phyloP scores from a whole-genome alignment of 2,329 filamentous ascomycete species.

The Sclerotiophoma versabilis region DNA sequence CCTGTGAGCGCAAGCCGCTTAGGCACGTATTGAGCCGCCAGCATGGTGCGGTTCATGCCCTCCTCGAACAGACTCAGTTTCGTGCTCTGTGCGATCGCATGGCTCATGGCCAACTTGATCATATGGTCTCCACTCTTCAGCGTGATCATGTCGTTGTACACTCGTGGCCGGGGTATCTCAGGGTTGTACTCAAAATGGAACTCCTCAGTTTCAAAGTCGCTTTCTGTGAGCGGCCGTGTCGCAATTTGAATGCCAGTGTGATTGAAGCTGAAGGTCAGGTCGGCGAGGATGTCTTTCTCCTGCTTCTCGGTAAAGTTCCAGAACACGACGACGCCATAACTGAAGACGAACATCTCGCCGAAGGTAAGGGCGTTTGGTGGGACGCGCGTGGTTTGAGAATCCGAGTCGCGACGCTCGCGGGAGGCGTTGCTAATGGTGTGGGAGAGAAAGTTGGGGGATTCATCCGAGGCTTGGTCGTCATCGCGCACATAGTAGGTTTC shows the following conservation, averaged over 20 bases:
- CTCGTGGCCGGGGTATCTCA: conserved; percentile 82
- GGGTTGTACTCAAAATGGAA: conserved; percentile 98
- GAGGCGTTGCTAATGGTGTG: background rate
- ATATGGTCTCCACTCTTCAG: conserved; percentile 94
- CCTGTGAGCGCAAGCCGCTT: conserved; percentile 88
- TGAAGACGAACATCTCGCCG: conserved; percentile 96
- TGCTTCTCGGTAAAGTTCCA: conserved; percentile 98
- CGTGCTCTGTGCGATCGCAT: conserved; percentile 96
- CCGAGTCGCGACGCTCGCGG: conserved; percentile 30
- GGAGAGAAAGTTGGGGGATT: conserved; percentile 19
- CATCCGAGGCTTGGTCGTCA: conserved; percentile 25
- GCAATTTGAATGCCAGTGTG: conserved; percentile 72
- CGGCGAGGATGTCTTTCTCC: conserved; percentile 94
- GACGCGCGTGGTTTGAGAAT: conserved; percentile 56
- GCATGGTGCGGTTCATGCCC: conserved; percentile 93
- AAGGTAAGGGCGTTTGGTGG: conserved; percentile 77
- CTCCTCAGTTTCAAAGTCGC: conserved; percentile 95
- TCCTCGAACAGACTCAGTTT: conserved; percentile 97
- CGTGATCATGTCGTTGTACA: conserved; percentile 99
- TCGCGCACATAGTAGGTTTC: conserved; percentile 59
- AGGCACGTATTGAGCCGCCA: conserved; percentile 89
- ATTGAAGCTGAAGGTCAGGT: conserved; percentile 85
- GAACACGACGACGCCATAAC: conserved; percentile 96
- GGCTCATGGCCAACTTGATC: conserved; percentile 97
- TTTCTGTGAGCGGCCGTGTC: conserved; percentile 80